Evolutionary conservation across 768 basidiomycete genomes (phyloP).

Genomic region (Collybia sordida): DNA sequence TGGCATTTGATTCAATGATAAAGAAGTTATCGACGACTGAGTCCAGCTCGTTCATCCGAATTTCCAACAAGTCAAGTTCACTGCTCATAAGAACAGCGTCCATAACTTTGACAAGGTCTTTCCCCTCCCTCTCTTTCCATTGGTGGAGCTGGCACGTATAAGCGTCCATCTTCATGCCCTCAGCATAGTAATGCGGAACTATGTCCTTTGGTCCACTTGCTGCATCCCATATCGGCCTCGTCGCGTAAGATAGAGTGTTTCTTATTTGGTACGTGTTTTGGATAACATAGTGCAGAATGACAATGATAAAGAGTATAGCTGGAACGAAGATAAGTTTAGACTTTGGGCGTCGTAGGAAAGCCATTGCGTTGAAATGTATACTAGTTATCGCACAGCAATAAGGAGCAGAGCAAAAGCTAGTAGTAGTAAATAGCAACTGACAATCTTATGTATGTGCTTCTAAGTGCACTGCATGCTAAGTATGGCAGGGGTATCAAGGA

Average conservation of each 20-base stretch:
- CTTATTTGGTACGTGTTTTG: constrained; percentile 50
- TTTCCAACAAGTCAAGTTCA: constrained; percentile 63
- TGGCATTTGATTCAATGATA: constrained; percentile 60
- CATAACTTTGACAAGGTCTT: constrained; percentile 40
- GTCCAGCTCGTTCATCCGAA: constrained; percentile 61
- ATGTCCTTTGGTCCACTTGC: constrained; percentile 45
- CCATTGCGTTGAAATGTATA: constrained; percentile 7
- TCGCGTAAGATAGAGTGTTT: constrained; percentile 54
- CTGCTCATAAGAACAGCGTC: constrained; percentile 64
- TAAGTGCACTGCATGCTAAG: no score
- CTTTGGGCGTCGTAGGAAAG: constrained; percentile 24
- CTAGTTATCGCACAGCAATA: constrained; percentile 20
- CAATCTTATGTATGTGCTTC: constrained; percentile 2
- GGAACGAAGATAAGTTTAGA: constrained; percentile 32
- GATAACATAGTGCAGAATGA: constrained; percentile 32
- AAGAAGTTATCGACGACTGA: constrained; percentile 58
- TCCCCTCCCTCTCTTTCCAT: constrained; percentile 41
- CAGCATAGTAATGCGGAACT: constrained; percentile 57
- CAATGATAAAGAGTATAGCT: constrained; percentile 25
- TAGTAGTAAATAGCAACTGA: background rate
- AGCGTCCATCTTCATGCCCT: constrained; percentile 43
- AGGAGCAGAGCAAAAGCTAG: constrained; percentile 18
- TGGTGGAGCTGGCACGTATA: constrained; percentile 53
- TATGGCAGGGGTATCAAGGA: no score
- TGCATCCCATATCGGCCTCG: constrained; percentile 59